A percentile compares a stretch with the other conserved stretches of the same genome.
phyloP scores from a whole-genome alignment of 148 eudicot genomes.

The Fagopyrum esculentum region DNA sequence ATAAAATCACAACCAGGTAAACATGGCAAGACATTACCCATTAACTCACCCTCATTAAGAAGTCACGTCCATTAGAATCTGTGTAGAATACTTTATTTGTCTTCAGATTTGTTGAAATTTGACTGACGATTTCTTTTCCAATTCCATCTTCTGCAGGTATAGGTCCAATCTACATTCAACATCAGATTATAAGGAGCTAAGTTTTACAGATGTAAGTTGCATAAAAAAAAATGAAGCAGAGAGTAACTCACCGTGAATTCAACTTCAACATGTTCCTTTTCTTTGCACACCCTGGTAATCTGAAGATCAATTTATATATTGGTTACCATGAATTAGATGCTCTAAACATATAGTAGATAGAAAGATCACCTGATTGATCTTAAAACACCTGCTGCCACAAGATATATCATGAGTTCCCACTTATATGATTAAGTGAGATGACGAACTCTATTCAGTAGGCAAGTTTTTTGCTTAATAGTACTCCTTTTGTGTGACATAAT shows the following conservation, averaged over 20 bases:
- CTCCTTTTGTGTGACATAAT: no score
- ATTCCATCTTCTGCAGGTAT: slow-evolving; percentile 61
- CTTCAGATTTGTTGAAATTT: slow-evolving; percentile 44
- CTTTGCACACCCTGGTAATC: slow-evolving; percentile 69
- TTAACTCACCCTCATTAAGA: slow-evolving; percentile 56
- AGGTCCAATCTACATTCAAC: slow-evolving; percentile 55
- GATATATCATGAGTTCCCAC: background rate
- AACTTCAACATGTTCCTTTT: slow-evolving; percentile 69
- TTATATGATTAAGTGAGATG: background rate
- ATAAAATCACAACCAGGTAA: background rate
- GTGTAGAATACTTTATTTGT: slow-evolving; percentile 64
- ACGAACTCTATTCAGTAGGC: background rate
- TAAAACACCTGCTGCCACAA: background rate
- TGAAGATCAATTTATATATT: slow-evolving; percentile 25
- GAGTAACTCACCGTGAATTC: slow-evolving; percentile 52
- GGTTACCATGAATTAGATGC: background rate
- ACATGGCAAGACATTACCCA: background rate
- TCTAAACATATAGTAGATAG: background rate
- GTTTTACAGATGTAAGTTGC: background rate
- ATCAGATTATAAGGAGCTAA: slow-evolving; percentile 15
- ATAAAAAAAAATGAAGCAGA: slow-evolving; percentile 7
- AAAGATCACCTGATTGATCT: background rate
- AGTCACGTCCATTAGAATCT: slow-evolving; percentile 78
- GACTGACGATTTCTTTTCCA: slow-evolving; percentile 61
- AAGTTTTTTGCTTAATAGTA: background rate